These are phyloP conservation scores for Tuctoria greenei DNA, from an alignment of 176 grass and related monocot genomes.

Conservation along the genomic window DNA sequence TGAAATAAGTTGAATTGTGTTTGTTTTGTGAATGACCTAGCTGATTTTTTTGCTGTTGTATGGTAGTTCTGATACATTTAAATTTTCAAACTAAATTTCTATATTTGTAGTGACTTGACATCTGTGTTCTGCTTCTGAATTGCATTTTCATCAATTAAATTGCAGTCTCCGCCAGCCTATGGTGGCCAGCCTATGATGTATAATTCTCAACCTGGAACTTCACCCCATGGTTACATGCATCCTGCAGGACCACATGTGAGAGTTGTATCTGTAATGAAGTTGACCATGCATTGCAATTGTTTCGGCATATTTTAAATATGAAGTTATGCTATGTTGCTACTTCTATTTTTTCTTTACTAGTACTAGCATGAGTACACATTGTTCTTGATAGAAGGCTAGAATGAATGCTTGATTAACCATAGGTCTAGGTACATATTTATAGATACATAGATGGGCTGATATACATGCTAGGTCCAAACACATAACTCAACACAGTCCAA, in stretches of 20 bases:
- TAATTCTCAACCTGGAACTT: conserved; percentile 53
- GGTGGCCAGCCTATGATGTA: conserved; percentile 59
- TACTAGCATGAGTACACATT: no score
- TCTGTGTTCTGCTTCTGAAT: not conserved
- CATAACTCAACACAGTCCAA: no score
- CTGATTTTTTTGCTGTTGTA: not conserved
- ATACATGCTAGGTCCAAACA: no score
- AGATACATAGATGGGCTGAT: no score
- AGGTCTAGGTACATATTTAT: no score
- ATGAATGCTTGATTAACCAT: no score
- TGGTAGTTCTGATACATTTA: not conserved
- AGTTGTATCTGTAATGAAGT: conserved; percentile 26
- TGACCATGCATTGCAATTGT: not conserved
- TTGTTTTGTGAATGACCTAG: not conserved
- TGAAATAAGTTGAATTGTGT: not conserved
- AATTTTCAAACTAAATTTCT: not conserved
- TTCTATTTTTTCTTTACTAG: not conserved
- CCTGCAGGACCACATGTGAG: conserved; percentile 51
- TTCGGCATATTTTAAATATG: not conserved
- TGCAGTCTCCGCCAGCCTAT: conserved; percentile 57
- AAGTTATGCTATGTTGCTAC: not conserved
- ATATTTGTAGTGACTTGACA: not conserved
- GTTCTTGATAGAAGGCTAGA: no score
- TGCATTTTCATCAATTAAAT: conserved; percentile 12
- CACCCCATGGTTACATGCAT: conserved; percentile 62